Conservation (phyloP, 1,139 yeast species). For the Candida tropicalis region DNA sequence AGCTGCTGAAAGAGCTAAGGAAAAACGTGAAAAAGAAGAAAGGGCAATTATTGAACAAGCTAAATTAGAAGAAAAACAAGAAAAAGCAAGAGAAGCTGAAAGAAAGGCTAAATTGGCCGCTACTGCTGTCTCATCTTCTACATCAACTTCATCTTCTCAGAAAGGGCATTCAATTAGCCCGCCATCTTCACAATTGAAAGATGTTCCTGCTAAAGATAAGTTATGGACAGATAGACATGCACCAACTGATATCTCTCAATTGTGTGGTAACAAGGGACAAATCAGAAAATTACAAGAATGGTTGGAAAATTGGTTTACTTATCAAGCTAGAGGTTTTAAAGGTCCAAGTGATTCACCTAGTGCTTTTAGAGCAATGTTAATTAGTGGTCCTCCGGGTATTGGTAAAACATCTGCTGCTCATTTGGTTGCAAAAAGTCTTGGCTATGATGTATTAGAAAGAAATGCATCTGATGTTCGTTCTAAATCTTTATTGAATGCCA, state of each 20-base stretch:
- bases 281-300: constrained; percentile 68
- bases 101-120: constrained; percentile 16
- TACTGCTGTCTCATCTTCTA: not conserved
- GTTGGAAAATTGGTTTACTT: constrained; percentile 76
- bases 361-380: constrained; percentile 74
- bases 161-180: not conserved
- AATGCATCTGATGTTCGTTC: constrained; percentile 91
- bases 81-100: constrained; percentile 19
- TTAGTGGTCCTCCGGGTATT: constrained; percentile 86
- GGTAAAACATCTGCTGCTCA: constrained; percentile 86
- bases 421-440: constrained; percentile 64
- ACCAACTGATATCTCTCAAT: constrained; percentile 70
- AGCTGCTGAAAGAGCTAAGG: constrained; percentile 71
- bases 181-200: constrained; percentile 17
- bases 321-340: constrained; percentile 57
- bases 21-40: constrained; percentile 71
- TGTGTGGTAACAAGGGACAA: constrained; percentile 88
- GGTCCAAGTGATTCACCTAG: constrained; percentile 62
- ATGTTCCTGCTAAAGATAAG: constrained; percentile 51
- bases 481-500: constrained; percentile 68
- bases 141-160: not conserved
- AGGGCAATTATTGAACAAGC: constrained; percentile 51
- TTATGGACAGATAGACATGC: constrained; percentile 96
- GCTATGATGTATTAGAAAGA: constrained; percentile 73
- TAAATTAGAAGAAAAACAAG: constrained; percentile 28